These are phyloP conservation scores for Lichtheimia hyalospora DNA, from an alignment of 371 early-diverging fungal genomes.

Conservation along the genomic window DNA sequence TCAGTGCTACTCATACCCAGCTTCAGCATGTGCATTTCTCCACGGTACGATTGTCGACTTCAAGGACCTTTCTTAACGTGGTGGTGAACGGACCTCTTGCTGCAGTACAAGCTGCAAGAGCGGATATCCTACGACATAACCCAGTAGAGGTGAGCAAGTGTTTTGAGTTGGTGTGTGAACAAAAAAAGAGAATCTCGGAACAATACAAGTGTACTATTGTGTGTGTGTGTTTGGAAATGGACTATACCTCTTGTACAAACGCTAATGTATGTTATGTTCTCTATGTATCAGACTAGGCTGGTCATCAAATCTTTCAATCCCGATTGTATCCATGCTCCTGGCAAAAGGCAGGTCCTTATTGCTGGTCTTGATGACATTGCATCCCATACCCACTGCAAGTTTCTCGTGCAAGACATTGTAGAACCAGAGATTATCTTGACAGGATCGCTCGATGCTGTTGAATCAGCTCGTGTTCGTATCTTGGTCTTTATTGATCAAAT, in stretches of 20 bases:
- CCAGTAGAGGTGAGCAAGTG: slow-evolving; percentile 12
- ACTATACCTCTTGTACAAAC: not conserved
- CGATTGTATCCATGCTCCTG: slow-evolving; percentile 8
- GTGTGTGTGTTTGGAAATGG: slow-evolving; percentile 3
- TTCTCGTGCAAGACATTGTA: slow-evolving; percentile 5
- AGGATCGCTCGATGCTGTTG: slow-evolving; percentile 28
- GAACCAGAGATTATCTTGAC: slow-evolving; percentile 20
- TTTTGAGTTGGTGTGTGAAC: not conserved
- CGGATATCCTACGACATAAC: slow-evolving; percentile 17
- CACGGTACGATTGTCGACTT: not conserved
- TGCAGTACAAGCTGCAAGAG: slow-evolving; percentile 12
- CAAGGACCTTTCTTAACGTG: slow-evolving; percentile 11
- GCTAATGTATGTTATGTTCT: no score
- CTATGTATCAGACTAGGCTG: slow-evolving; percentile 3
- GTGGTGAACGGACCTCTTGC: slow-evolving; percentile 15
- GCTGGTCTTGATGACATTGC: slow-evolving; percentile 15
- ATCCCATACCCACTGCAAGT: slow-evolving; percentile 5
- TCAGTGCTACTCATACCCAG: slow-evolving; percentile 14
- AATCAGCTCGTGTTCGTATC: slow-evolving; percentile 26
- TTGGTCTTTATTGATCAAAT: slow-evolving; percentile 39
- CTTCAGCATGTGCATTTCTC: slow-evolving; percentile 15
- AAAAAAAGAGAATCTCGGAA: not conserved
- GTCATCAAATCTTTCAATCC: slow-evolving; percentile 12
- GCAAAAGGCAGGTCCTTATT: not conserved
- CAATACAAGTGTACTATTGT: slow-evolving; percentile 3